Evolutionary conservation across 225 moss, liverwort and hornwort species (phyloP), one percentile per base, ranked within the genome.

Genomic region (Physcomitrellopsis africana): DNA sequence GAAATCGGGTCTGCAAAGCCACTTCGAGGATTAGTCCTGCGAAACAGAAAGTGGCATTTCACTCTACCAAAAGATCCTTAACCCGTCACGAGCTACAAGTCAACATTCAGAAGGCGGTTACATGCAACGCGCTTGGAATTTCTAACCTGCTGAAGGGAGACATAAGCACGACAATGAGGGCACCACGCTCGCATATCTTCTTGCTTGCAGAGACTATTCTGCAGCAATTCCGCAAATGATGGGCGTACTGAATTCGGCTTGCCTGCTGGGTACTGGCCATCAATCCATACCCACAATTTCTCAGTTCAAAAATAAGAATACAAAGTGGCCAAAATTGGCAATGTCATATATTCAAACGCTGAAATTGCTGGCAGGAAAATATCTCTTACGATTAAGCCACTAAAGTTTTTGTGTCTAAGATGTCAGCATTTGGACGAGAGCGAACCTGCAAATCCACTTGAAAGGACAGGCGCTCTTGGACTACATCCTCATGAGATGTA

Each of bases 141-240:
- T 51, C 51, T 71, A 46, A 90, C 89, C 89, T 87, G 89, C 73
- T 87, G 87, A 63, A 90, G 80, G 51, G 81, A 85, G 23, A 90
- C 86, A 76, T 90, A 90, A 63, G 86, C 81, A 72, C 89, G 87
- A 81, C 89, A 90, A 24, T 85, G 80, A 0, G 87, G 60, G 65
- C 89, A 90, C 89, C 89, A 90, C 68, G 85, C 82, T 62, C 87
- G 87, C 86, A 82, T 84, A 17, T 90, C 89, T 76, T 90, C 89
- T 76, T 90, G 87, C 69, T 82, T 90, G 49, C 89, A 87, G 49
- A 87, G 73, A 61, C 85, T 90, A 65, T 82, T 90, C 71, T 90
- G 87, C 66, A 90, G 68, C 29, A 90, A 68, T 72, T 90, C 89
- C 49, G 72, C 80, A 81, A 90, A 90, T 24, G 82, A 82, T 77